phyloP scores from a whole-genome alignment of 2,329 filamentous ascomycete genomes.

The Aspergillus tubingensis region DNA sequence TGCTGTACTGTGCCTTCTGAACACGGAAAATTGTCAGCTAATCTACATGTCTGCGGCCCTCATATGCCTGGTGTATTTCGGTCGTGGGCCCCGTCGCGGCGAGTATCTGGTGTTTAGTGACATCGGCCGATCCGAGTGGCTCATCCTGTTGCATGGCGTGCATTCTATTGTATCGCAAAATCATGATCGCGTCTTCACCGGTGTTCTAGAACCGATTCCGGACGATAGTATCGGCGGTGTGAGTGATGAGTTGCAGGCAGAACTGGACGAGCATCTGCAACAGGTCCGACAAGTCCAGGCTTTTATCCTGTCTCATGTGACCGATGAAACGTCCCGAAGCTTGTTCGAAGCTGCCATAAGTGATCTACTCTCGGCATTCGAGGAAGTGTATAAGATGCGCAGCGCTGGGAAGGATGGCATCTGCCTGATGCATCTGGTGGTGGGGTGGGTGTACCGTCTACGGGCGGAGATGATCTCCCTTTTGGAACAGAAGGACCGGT shows the following conservation, averaged over 20 bases:
- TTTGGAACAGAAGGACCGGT: slow-evolving; percentile 30
- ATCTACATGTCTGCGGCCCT: slow-evolving; percentile 36
- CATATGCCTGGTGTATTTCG: slow-evolving; percentile 40
- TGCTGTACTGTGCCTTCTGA: slow-evolving; percentile 26
- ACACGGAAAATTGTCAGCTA: slow-evolving; percentile 32
- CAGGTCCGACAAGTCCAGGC: slow-evolving; percentile 15
- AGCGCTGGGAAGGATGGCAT: slow-evolving; percentile 15
- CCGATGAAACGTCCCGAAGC: background rate
- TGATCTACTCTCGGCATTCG: slow-evolving; percentile 18
- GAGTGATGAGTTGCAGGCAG: slow-evolving; percentile 16
- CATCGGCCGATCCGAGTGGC: slow-evolving; percentile 33
- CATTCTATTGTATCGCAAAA: slow-evolving; percentile 22
- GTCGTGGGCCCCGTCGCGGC: slow-evolving; percentile 28
- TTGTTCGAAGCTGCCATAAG: slow-evolving; percentile 18
- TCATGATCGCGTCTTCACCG: slow-evolving; percentile 27
- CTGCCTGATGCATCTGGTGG: slow-evolving; percentile 26
- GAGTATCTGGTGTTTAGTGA: slow-evolving; percentile 39
- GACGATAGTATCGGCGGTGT: slow-evolving; percentile 5
- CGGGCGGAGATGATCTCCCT: slow-evolving; percentile 23
- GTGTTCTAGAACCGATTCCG: slow-evolving; percentile 20
- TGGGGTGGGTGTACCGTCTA: slow-evolving; percentile 36
- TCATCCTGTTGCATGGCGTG: slow-evolving; percentile 35
- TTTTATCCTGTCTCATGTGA: slow-evolving; percentile 15
- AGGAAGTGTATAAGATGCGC: slow-evolving; percentile 21
- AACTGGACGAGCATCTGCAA: slow-evolving; percentile 19